Evolutionary conservation across 805 yeast species (phyloP).

Genomic region (Sugiyamaella floridensis): DNA sequence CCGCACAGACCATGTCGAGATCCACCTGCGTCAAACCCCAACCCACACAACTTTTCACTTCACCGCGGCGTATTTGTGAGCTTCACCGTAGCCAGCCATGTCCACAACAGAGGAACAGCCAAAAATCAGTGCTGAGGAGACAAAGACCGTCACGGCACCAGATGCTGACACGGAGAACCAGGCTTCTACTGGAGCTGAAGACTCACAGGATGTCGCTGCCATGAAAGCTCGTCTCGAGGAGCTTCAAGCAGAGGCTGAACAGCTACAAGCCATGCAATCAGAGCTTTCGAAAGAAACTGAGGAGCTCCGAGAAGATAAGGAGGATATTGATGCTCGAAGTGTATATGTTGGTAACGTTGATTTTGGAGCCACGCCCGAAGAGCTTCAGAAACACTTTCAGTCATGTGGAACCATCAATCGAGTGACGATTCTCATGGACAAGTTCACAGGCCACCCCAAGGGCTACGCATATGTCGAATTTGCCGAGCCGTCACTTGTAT

Average conservation of each 20-base stretch:
- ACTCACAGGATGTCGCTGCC: slow-evolving; percentile 23
- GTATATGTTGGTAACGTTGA: slow-evolving; percentile 83
- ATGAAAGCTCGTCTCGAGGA: slow-evolving; percentile 43
- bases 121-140: not conserved
- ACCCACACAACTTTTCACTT: not conserved
- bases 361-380: slow-evolving; percentile 70
- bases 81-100: not conserved
- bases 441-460: slow-evolving; percentile 71
- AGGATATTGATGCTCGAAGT: slow-evolving; percentile 68
- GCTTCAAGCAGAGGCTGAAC: slow-evolving; percentile 59
- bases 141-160: not conserved
- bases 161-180: not conserved
- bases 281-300: slow-evolving; percentile 39
- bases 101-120: not conserved
- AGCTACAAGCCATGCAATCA: slow-evolving; percentile 52
- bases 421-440: slow-evolving; percentile 69
- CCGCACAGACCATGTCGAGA: too few species aligned
- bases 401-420: slow-evolving; percentile 68
- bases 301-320: slow-evolving; percentile 41
- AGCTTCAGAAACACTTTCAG: slow-evolving; percentile 66
- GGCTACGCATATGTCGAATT: slow-evolving; percentile 87
- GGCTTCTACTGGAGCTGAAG: not conserved
- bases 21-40: not conserved
- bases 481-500: slow-evolving; percentile 56
- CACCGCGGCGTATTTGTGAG: not conserved